Base-by-base conservation (phyloP, 1,139 yeast genomes). In the Yamadazyma dushanensis region DNA sequence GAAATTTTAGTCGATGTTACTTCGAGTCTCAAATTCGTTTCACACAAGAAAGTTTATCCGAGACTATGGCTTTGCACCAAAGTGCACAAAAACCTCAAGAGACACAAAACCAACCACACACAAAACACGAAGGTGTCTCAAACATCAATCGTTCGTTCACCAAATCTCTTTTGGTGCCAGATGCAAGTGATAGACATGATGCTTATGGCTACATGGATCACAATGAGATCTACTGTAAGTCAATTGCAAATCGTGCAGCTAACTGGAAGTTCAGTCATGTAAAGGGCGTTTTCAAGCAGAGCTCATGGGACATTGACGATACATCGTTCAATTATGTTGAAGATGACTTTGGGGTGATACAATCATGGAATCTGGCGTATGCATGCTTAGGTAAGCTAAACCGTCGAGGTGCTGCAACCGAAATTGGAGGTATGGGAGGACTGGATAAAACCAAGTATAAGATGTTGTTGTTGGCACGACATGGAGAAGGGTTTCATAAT, bases 391-490 rank as follows among this genome's bases (percentile, higher is more conserved):
- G 55, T 0, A 40, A 53, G 7, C 56, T 78, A 41, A 76, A 20
- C 8, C 13, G 16, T 4, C 11, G 5, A 11, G 16, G 21, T 5
- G 5, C n/a, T 4, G 13, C 7, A 18, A 8, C 17, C 4, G 8
- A 14, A 15, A 8, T 15, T 18, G 18, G 11, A n/a, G 16, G 18
- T 5, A 10, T 15, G 24, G 24, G 24, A n/a, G 13, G n/a, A n/a
- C 5, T 5, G 21, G 41, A 32, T 2, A 59, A 66, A 35, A 70
- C 56, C 21, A 52, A 52, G 16, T 79, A 80, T 54, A 83, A 82
- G 53, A 53, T 83, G 28, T 45, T 83, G 5, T 70, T 79, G 36
- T 61, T 82, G 35, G 89, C 86, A 1, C 67, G 95, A 40, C 94
- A 68, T 38, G 72, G 70, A 6, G 63, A 66, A 47, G 73, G 71